Evolutionary conservation across 2,329 filamentous ascomycete genomes (phyloP).

Genomic region (Colletotrichum sp.): DNA sequence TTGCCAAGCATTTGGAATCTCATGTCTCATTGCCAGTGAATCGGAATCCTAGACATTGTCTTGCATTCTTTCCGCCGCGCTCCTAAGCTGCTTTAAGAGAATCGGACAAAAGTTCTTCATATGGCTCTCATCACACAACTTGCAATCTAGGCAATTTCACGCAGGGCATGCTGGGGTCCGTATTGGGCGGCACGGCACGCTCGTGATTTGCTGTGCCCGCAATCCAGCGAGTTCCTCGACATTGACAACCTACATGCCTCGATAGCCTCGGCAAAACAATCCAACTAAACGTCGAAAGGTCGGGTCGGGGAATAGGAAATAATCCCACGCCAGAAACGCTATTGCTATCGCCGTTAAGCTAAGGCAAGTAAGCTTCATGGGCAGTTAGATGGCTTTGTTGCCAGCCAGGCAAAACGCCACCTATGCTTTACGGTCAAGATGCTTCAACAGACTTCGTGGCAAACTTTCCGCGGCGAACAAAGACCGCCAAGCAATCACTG

Average conservation of each 20-base stretch:
- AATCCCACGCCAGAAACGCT: neutral
- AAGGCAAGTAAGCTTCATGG: neutral
- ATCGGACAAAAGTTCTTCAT: neutral
- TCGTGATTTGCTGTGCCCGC: neutral
- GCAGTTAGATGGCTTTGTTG: neutral
- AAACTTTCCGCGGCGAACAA: neutral
- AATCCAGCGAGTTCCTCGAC: neutral
- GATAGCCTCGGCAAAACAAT: neutral
- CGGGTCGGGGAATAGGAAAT: neutral
- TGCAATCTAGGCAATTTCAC: neutral
- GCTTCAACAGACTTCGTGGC: neutral
- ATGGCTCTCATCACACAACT: fast-evolving
- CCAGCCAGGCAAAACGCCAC: neutral
- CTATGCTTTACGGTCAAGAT: neutral
- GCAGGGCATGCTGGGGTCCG: neutral
- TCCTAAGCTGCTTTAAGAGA: neutral
- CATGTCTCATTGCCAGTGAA: neutral
- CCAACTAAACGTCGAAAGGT: fast-evolving
- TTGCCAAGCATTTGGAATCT: neutral
- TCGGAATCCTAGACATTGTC: neutral
- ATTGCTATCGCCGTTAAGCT: neutral
- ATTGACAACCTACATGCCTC: neutral
- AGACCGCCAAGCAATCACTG: neutral
- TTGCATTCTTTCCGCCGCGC: neutral
- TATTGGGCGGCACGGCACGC: neutral